These are phyloP conservation scores for Aspergillus floridensis DNA, from an alignment of 2,329 filamentous ascomycete genomes.

Conservation along the genomic window DNA sequence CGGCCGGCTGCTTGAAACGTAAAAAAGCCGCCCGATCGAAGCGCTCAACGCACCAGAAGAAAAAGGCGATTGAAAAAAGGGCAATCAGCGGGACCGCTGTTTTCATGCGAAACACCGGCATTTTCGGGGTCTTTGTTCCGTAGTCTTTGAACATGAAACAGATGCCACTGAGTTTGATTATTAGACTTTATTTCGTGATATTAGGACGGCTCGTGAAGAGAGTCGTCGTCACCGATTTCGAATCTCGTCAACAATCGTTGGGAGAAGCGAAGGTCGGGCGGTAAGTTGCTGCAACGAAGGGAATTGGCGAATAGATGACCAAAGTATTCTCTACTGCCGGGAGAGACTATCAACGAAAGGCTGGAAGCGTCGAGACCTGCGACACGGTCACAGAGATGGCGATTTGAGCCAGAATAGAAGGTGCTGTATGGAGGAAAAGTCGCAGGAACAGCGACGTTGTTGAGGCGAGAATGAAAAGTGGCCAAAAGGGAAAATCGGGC, in stretches of 20 bases:
- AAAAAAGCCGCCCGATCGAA: slow-evolving; percentile 38
- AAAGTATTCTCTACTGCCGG: slow-evolving; percentile 17
- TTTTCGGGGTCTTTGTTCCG: slow-evolving; percentile 30
- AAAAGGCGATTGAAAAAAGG: slow-evolving; percentile 38
- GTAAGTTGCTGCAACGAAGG: slow-evolving; percentile 20
- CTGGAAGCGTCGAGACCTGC: slow-evolving; percentile 35
- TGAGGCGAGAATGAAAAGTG: neutral
- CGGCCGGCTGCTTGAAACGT: slow-evolving; percentile 37
- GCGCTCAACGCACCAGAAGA: slow-evolving; percentile 42
- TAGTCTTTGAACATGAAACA: slow-evolving; percentile 34
- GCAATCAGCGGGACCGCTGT: slow-evolving; percentile 39
- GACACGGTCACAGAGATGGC: slow-evolving; percentile 27
- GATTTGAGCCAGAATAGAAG: slow-evolving; percentile 7
- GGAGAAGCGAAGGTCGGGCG: slow-evolving; percentile 3
- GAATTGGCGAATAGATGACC: slow-evolving; percentile 16
- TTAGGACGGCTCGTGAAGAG: slow-evolving; percentile 13
- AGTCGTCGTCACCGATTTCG: slow-evolving; percentile 8
- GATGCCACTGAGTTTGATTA: slow-evolving; percentile 5
- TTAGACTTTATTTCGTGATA: slow-evolving; percentile 14
- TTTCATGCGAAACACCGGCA: slow-evolving; percentile 41
- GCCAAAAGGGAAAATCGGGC: slow-evolving; percentile 3
- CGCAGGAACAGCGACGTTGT: neutral
- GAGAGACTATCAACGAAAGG: slow-evolving; percentile 33
- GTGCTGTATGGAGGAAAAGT: slow-evolving; percentile 5
- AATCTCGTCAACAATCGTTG: slow-evolving; percentile 11